These are phyloP conservation scores for Apiospora phragmitis DNA, from an alignment of 2,329 filamentous ascomycete genomes.

Conservation along the genomic window DNA sequence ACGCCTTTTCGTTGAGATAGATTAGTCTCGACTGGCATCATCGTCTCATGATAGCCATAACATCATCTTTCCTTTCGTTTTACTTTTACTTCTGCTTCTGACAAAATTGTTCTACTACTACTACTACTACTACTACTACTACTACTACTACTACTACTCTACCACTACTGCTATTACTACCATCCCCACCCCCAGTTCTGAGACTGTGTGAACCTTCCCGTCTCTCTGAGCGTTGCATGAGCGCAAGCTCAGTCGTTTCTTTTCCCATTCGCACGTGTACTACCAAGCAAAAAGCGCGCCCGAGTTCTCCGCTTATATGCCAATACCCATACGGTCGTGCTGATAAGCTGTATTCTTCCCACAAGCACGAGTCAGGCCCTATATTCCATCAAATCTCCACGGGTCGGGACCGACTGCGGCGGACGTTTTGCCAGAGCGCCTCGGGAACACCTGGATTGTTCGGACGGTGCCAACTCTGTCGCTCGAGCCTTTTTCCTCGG, in stretches of 20 bases:
- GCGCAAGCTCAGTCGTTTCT: not conserved
- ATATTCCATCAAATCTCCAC: not conserved
- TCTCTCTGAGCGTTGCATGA: not conserved
- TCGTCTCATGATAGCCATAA: constrained; percentile 5
- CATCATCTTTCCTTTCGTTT: constrained; percentile 1
- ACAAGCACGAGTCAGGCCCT: constrained; percentile 1
- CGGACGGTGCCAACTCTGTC: constrained; percentile 13
- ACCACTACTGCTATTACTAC: not conserved
- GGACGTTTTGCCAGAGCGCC: constrained; percentile 7
- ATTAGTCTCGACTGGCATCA: not conserved
- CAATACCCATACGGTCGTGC: not conserved
- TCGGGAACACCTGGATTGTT: not conserved
- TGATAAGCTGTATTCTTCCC: not conserved
- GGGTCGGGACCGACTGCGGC: constrained; percentile 3
- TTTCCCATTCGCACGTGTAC: constrained; percentile 2
- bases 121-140: not conserved
- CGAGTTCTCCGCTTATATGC: constrained; percentile 5
- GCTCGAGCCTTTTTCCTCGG: constrained; percentile 3
- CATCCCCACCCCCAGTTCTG: not conserved
- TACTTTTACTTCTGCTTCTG: constrained; percentile 7
- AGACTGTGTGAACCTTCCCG: constrained; percentile 3
- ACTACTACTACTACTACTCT: not conserved
- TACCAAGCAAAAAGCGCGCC: not conserved
- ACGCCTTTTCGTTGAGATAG: constrained; percentile 8
- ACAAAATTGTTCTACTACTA: not conserved